Evolutionary conservation across 2,329 filamentous ascomycete genomes (phyloP), one percentile per base, ranked within the genome.

Genomic region (Aspergillus caelatus): DNA sequence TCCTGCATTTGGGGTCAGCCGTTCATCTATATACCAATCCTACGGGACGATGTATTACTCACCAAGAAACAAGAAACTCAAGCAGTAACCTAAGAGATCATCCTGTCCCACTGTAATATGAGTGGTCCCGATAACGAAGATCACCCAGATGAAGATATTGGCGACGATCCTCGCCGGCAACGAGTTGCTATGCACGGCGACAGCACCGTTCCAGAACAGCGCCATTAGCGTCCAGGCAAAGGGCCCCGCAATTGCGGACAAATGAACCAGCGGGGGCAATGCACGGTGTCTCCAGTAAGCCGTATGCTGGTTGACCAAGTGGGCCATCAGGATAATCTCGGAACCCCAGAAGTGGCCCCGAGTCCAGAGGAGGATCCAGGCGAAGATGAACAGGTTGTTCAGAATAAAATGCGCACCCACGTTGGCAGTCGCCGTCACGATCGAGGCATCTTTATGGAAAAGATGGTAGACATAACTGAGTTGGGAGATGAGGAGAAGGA

Each of bases 151-250:
- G 70, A 93, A 93, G 68, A 96, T 83, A 74, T 97, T 96, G 58
- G 91, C 93, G 28, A 95, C 86, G 68, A 96, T 89, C 55, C 92
- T 84, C n/a, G 91, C 89, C 2, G 89, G 83, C 5, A 93, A 77
- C 62, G 82, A 85, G 62, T 89, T 81, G 9, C 88, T 85, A 73
- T 92, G 83, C n/a, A 94, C 86, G 75, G 91, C 91, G 55, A 94
- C 89, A 23, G 93, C 92, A 10, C 93, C 93, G 70, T 93, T 92
- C 92, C 92, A 96, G 83, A 94, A 94, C 59, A 97, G 84, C 34
- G 91, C 91, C 16, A 94, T 88, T 73, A 95, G 91, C 16, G 90
- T 93, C 91, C 92, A 97, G 1, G 90, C 91, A 69, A 96, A 83
- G 7, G 93, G 93, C 0, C 89, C 91, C 19, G 90, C 89, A 26